Conservation (phyloP, 345 rosid genomes). For the Gossypium arboreum region DNA sequence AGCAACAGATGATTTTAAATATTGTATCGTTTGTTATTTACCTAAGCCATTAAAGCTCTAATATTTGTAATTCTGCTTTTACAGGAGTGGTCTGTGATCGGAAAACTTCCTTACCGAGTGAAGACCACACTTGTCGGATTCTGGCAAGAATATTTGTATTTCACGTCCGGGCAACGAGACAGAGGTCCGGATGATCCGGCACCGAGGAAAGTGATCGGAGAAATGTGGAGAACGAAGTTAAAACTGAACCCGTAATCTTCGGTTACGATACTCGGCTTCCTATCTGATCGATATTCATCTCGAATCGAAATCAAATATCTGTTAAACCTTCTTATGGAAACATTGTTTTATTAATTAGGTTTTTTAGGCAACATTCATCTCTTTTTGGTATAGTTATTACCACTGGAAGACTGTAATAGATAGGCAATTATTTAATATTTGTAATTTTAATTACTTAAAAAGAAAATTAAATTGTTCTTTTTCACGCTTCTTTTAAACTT, state of each 20-base stretch:
- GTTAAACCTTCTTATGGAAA: background rate
- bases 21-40: background rate
- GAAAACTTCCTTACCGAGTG: slow-evolving; percentile 91
- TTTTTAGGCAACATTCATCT: background rate
- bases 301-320: slow-evolving; percentile 5
- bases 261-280: background rate
- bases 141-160: slow-evolving; percentile 83
- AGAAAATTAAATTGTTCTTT: background rate
- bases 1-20: background rate
- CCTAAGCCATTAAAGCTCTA: background rate
- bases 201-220: slow-evolving; percentile 78
- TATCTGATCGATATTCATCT: background rate
- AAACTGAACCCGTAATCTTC: slow-evolving; percentile 42
- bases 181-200: slow-evolving; percentile 81
- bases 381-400: background rate
- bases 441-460: background rate
- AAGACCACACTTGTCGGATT: slow-evolving; percentile 82
- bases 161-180: slow-evolving; percentile 96
- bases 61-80: background rate
- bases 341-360: background rate
- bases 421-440: no score
- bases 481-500: no score
- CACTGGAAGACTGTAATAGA: background rate
- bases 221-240: slow-evolving; percentile 89
- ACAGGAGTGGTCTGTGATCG: slow-evolving; percentile 87